These are phyloP conservation scores for Sarocladium brachiariae DNA, from an alignment of 2,329 filamentous ascomycete genomes.

Conservation along the genomic window DNA sequence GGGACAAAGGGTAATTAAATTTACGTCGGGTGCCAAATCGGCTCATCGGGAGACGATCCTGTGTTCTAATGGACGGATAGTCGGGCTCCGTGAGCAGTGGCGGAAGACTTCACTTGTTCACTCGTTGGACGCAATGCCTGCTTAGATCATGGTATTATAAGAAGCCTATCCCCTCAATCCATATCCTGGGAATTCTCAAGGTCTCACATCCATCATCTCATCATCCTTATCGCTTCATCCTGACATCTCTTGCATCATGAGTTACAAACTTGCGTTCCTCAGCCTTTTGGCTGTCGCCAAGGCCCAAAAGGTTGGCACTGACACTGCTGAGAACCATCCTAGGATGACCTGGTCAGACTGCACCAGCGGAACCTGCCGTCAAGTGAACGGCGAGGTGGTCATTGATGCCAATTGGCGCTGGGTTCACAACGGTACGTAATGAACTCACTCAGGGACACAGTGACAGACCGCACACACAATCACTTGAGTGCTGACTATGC, in stretches of 20 bases:
- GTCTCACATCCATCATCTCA: neutral
- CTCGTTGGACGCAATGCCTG: neutral
- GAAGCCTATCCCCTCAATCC: neutral
- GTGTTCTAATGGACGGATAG: neutral
- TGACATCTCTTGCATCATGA: constrained; percentile 1
- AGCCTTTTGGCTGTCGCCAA: constrained; percentile 13
- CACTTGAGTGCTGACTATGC: no score
- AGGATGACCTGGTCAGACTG: constrained; percentile 10
- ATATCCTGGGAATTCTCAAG: neutral
- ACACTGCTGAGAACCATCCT: constrained; percentile 12
- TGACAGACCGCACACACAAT: no score
- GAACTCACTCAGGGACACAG: no score
- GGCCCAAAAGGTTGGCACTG: constrained; percentile 12
- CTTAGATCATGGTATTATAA: neutral
- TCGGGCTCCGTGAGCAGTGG: neutral
- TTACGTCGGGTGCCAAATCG: neutral
- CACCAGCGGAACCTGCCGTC: constrained; percentile 24
- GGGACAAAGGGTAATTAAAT: constrained; percentile 1
- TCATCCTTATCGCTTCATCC: neutral
- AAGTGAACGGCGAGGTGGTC: constrained; percentile 36
- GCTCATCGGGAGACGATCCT: constrained; percentile 4
- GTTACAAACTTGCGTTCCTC: constrained; percentile 13
- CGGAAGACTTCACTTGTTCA: no score
- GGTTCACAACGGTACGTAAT: constrained; percentile 33
- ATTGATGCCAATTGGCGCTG: constrained; percentile 50